A percentile compares a stretch with the other conserved stretches of the same genome.
These are phyloP conservation scores for Panicum virgatum DNA, from an alignment of 202 grass and related monocot species.

Conservation along the genomic window DNA sequence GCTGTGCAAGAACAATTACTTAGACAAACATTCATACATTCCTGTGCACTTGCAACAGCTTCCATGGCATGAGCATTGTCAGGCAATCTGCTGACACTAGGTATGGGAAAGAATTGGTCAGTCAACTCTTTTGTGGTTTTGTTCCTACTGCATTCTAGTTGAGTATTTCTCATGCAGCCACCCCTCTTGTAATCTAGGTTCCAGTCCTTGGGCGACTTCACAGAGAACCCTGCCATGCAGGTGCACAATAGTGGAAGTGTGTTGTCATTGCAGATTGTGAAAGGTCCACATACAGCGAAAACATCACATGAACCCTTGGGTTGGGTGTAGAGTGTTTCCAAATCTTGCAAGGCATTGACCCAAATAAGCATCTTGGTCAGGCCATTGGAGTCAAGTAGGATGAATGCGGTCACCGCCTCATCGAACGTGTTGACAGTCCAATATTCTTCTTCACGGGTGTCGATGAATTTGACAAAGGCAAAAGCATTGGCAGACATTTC, in stretches of 20 bases:
- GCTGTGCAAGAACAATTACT: slow-evolving; percentile 11
- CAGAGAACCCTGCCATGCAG: slow-evolving; percentile 16
- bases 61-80: neutral
- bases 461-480: neutral
- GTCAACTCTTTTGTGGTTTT: neutral
- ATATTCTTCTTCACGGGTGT: slow-evolving; percentile 32
- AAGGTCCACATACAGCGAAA: slow-evolving; percentile 23
- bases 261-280: neutral
- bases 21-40: slow-evolving; percentile 8
- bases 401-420: neutral
- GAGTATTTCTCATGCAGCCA: slow-evolving; percentile 23
- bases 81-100: slow-evolving; percentile 3
- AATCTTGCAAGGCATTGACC: slow-evolving; percentile 11
- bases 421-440: slow-evolving; percentile 36
- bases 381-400: neutral
- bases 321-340: slow-evolving; percentile 7
- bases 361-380: slow-evolving; percentile 13
- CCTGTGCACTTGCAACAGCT: neutral
- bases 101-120: slow-evolving; percentile 15
- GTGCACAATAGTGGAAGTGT: neutral
- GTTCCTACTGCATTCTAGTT: neutral
- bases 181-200: neutral
- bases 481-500: neutral
- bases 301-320: slow-evolving; percentile 16
- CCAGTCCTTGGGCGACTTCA: slow-evolving; percentile 17